Evolutionary conservation across 2,329 filamentous ascomycete species (phyloP), one percentile per base, ranked within the genome.

Genomic region (Fusarium verticillioides): DNA sequence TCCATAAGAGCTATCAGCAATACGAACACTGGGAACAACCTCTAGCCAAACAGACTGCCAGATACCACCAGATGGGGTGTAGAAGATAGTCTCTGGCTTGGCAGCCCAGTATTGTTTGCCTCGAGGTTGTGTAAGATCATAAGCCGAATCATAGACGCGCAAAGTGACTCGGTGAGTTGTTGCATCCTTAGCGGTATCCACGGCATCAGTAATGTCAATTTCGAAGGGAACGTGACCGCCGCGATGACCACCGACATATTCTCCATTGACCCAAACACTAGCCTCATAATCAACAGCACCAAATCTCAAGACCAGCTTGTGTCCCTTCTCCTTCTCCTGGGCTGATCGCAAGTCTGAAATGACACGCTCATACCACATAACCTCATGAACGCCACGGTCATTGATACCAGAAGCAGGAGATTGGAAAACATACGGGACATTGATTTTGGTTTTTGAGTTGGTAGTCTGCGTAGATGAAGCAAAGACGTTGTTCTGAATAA

Each of bases 61-160:
- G 63, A 89, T 88, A 30, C 88, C 88, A 34, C 86, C 86, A 13
- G 86, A 87, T 0, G 88, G 88, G 2, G 87, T 89, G 75, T 89
- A 89, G 75, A 89, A 90, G 74, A 89, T 89, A 58, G 86, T 88
- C 78, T 91, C 88, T 0, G 89, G 88, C 78, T 89, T 84, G 2
- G 87, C 86, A 7, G 84, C 86, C 89, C 89, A 91, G 76, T 90
- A 91, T 79, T 93, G 91, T 79, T 93, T 93, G 0, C 91, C 91
- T 37, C 91, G 84, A 2, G 89, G 91, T 78, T 93, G 91, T 0
- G 87, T 87, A 12, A 92, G 81, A 67, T 93, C 91, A 66, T 87
- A 88, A 0, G 90, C 88, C 1, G 90, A 92, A 79, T 93, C 91
- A 43, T 87, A 87, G 0, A 92, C 88, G 7, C 91, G 84, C 7